phyloP scores from a whole-genome alignment of 495 filamentous ascomycete genomes.

The Cudoniella acicularis region DNA sequence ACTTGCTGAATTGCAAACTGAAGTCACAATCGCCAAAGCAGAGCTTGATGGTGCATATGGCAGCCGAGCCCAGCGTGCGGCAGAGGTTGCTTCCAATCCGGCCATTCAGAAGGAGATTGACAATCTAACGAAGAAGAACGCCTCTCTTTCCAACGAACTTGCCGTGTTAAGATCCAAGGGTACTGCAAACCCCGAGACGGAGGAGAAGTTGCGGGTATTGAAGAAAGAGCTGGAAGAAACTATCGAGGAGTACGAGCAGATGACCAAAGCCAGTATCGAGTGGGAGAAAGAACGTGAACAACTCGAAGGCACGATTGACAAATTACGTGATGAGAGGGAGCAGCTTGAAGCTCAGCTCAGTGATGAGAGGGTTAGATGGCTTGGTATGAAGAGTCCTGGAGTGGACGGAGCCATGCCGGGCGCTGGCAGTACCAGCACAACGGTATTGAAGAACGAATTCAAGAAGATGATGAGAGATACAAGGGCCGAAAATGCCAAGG shows the following conservation, averaged over 20 bases:
- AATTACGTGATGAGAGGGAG: slow-evolving; percentile 65
- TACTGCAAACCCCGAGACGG: slow-evolving; percentile 44
- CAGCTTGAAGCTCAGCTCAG: slow-evolving; percentile 61
- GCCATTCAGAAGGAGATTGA: slow-evolving; percentile 63
- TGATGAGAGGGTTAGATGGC: slow-evolving; percentile 68
- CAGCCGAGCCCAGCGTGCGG: slow-evolving; percentile 69
- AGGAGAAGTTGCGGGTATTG: slow-evolving; percentile 53
- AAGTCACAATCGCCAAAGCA: slow-evolving; percentile 85
- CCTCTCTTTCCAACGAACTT: slow-evolving; percentile 56
- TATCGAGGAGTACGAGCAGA: slow-evolving; percentile 77
- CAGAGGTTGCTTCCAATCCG: slow-evolving; percentile 65
- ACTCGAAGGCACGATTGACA: slow-evolving; percentile 70
- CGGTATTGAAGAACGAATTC: slow-evolving; percentile 76
- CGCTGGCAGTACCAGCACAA: slow-evolving; percentile 54
- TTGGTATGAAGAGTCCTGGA: slow-evolving; percentile 55
- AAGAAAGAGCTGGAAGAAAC: slow-evolving; percentile 70
- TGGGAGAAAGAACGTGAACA: slow-evolving; percentile 81
- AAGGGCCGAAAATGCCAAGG: slow-evolving; percentile 64
- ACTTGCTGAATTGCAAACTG: slow-evolving; percentile 82
- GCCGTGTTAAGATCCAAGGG: slow-evolving; percentile 45
- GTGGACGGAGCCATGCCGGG: slow-evolving; percentile 37
- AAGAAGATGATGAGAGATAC: slow-evolving; percentile 90
- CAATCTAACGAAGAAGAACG: slow-evolving; percentile 57
- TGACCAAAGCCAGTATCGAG: slow-evolving; percentile 81
- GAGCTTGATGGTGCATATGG: slow-evolving; percentile 95